Evolutionary conservation across 1,284 basidiomycete genomes (phyloP), one percentile per base, ranked within the genome.

Genomic region (Sutorius eximius): DNA sequence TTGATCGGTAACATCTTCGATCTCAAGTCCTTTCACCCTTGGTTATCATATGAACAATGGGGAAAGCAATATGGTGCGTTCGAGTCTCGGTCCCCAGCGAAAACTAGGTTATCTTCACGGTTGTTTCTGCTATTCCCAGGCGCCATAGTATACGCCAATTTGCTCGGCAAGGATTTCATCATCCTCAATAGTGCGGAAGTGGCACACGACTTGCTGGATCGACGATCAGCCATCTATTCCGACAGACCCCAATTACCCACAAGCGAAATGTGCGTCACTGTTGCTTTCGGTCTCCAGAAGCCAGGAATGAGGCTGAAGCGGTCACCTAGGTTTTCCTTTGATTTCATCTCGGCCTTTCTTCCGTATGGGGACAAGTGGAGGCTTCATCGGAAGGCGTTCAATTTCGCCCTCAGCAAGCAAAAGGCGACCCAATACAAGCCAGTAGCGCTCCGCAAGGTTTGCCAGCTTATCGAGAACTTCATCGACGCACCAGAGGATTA

Each of bases 161-260:
- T 71, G 3, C 59, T 77, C 1, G 74, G 77, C 16, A 68, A 57
- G 15, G 66, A 71, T 41, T 63, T 77, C 9, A 50, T 80, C 42
- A 53, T 81, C 18, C 60, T 81, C 50, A 77, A 77, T 38, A 71
- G 66, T 13, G 57, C 53, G 15, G 61, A 71, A 38, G 65, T 71
- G 2, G 75, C 71, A 0, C 67, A 65, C 7, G 77, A 76, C 30
- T 52, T 81, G 13, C 58, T 80, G 44, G 74, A 78, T 15, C 73
- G 66, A 49, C 70, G 77, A 16, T 73, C 75, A 1, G 43, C 61
- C 1, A 69, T 71, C 18, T 81, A 80, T 59, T 78, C 76, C 1
- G 72, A 72, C 48, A 69, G 79, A 16, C 74, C 76, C 2, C 18
- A 60, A 29, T 40, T 71, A 32, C 55, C 54, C 1, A 59, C 59